phyloP scores from a whole-genome alignment of 345 rosid species.

The Ricinus communis region DNA sequence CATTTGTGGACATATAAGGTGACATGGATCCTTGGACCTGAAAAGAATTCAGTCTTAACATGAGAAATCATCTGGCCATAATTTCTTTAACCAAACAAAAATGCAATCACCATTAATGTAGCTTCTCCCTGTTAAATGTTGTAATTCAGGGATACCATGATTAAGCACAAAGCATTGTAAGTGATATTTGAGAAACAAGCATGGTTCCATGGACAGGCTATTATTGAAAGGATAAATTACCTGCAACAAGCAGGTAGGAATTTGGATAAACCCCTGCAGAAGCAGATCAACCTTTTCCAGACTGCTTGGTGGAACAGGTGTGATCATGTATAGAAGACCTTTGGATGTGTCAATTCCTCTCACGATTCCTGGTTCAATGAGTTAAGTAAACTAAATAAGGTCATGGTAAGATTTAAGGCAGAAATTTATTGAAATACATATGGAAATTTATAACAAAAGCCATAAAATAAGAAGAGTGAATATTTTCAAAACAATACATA shows the following conservation, averaged over 20 bases:
- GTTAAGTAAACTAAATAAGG: conserved; percentile 5
- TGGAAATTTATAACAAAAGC: neutral
- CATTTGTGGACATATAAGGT: conserved; percentile 68
- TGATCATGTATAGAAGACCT: conserved; percentile 68
- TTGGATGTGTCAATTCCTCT: conserved; percentile 74
- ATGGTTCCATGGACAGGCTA: neutral
- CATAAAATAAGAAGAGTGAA: neutral
- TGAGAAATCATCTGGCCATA: neutral
- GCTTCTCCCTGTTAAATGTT: neutral
- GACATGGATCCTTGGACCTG: conserved; percentile 82
- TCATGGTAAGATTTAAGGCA: neutral
- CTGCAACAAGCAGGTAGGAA: conserved; percentile 82
- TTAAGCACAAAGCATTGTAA: too few relatives aligned
- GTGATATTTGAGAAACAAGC: neutral
- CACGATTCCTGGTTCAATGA: conserved; percentile 63
- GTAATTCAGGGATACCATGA: neutral
- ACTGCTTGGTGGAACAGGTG: conserved; percentile 68
- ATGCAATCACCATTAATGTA: neutral
- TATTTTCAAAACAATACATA: neutral
- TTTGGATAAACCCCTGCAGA: conserved; percentile 73
- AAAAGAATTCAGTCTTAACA: conserved; percentile 12
- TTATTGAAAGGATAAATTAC: conserved; percentile 29
- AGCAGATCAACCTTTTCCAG: conserved; percentile 80
- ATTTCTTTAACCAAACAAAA: neutral
- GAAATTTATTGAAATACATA: neutral